Evolutionary conservation across 352 stramenopile genomes (phyloP).

Genomic region (Peronospora belbahrii): DNA sequence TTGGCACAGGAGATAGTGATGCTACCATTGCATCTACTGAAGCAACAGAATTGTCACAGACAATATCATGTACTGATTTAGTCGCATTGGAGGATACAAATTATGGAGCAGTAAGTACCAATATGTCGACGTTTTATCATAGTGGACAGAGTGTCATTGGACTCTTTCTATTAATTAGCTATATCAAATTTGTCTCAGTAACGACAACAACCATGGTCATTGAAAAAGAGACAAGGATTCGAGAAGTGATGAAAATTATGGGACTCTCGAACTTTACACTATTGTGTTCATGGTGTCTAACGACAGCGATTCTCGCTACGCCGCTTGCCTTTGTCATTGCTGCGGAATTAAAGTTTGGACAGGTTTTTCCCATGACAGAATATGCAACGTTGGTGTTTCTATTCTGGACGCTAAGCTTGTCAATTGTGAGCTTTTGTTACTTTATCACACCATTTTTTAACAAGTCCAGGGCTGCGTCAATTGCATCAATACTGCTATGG

Average conservation of each 20-base stretch:
- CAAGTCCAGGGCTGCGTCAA: slow-evolving; percentile 54
- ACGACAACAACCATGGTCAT: slow-evolving; percentile 64
- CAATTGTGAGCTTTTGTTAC: slow-evolving; percentile 60
- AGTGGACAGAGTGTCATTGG: slow-evolving; percentile 56
- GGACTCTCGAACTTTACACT: slow-evolving; percentile 55
- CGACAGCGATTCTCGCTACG: slow-evolving; percentile 39
- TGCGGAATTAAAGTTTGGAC: slow-evolving; percentile 51
- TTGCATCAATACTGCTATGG: slow-evolving; percentile 62
- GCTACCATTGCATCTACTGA: slow-evolving; percentile 14
- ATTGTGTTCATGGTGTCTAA: slow-evolving; percentile 54
- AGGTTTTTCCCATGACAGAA: slow-evolving; percentile 53
- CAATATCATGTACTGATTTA: slow-evolving; percentile 35
- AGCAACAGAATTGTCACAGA: slow-evolving; percentile 5
- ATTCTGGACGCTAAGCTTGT: slow-evolving; percentile 55
- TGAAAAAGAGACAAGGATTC: slow-evolving; percentile 73
- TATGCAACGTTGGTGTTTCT: slow-evolving; percentile 57
- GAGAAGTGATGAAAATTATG: slow-evolving; percentile 84
- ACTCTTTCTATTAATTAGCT: slow-evolving; percentile 51
- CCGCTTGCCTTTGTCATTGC: slow-evolving; percentile 40
- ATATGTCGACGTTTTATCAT: slow-evolving; percentile 53
- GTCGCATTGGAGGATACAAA: slow-evolving; percentile 15
- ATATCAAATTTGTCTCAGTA: slow-evolving; percentile 60
- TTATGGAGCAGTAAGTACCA: slow-evolving; percentile 33
- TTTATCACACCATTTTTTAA: slow-evolving; percentile 65
- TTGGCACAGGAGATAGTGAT: slow-evolving; percentile 14